Percentiles rank a stretch among this genome's conserved stretches.
Conservation (phyloP, 192 early-diverging fungal genomes). For the Coemansia umbellata region DNA sequence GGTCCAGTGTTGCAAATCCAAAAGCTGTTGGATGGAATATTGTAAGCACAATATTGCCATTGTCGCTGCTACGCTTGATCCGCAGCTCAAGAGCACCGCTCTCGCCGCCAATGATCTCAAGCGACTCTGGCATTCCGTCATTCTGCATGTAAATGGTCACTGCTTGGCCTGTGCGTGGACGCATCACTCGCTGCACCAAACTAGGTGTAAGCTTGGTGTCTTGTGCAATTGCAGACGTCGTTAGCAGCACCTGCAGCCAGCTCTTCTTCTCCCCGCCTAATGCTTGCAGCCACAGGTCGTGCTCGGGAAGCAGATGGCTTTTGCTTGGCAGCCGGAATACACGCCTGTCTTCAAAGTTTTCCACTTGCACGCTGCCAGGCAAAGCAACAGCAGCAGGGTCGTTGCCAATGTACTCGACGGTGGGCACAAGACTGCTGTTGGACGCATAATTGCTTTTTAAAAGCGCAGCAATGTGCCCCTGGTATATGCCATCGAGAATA, state of each 20-base stretch:
- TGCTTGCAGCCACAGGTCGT: constrained; percentile 58
- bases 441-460: constrained; percentile 67
- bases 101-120: constrained; percentile 40
- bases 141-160: constrained; percentile 1
- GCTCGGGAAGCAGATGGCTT: constrained; percentile 1
- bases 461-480: constrained; percentile 66
- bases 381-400: background rate
- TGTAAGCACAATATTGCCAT: background rate
- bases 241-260: constrained; percentile 81
- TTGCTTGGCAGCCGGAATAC: background rate
- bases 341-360: background rate
- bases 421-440: constrained; percentile 58
- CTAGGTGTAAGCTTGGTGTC: constrained; percentile 58
- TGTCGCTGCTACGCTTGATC: background rate
- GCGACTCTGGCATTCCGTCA: background rate
- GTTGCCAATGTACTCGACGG: constrained; percentile 69
- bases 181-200: constrained; percentile 55
- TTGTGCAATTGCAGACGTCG: constrained; percentile 67
- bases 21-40: constrained; percentile 2
- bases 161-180: constrained; percentile 56
- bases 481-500: constrained; percentile 78
- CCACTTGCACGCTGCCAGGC: background rate
- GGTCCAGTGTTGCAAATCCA: background rate
- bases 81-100: constrained; percentile 2
- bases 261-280: constrained; percentile 64